Percentiles rank a stretch among this genome's conserved stretches.
Evolutionary conservation across 768 basidiomycete species (phyloP).

Genomic region (Lactifluus volemus): DNA sequence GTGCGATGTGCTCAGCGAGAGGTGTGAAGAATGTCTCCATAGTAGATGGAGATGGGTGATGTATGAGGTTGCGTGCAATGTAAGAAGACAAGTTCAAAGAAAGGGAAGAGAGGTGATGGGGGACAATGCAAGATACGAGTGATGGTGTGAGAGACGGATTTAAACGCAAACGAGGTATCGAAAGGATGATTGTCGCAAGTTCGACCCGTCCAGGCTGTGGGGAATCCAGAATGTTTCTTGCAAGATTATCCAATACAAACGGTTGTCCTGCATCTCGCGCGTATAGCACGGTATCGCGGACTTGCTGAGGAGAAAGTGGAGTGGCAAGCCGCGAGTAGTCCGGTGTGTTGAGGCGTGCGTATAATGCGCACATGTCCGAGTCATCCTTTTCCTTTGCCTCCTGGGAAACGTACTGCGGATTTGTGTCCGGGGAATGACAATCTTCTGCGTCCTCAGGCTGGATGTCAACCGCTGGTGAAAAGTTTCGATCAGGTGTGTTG

Average conservation of each 20-base stretch:
- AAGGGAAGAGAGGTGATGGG: conserved; percentile 25
- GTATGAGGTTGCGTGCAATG: conserved; percentile 27
- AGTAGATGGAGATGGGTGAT: conserved; percentile 28
- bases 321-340: conserved; percentile 7
- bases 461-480: neutral
- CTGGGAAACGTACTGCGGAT: neutral
- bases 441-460: neutral
- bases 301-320: conserved; percentile 19
- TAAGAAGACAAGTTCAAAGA: conserved; percentile 25
- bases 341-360: neutral
- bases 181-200: conserved; percentile 6
- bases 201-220: conserved; percentile 1
- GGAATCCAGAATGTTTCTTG: conserved; percentile 33
- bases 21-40: neutral
- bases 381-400: neutral
- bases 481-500: neutral
- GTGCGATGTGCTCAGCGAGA: neutral
- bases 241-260: conserved; percentile 31
- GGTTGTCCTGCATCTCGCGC: conserved; percentile 27
- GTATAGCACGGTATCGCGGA: conserved; percentile 25
- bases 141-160: conserved; percentile 2
- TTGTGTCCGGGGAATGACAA: neutral
- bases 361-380: neutral
- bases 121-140: neutral
- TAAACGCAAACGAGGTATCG: neutral